Percentiles rank a stretch among this genome's conserved stretches.
These are phyloP conservation scores for Rosa lucieae DNA, from an alignment of 306 rosid species.

Conservation along the genomic window DNA sequence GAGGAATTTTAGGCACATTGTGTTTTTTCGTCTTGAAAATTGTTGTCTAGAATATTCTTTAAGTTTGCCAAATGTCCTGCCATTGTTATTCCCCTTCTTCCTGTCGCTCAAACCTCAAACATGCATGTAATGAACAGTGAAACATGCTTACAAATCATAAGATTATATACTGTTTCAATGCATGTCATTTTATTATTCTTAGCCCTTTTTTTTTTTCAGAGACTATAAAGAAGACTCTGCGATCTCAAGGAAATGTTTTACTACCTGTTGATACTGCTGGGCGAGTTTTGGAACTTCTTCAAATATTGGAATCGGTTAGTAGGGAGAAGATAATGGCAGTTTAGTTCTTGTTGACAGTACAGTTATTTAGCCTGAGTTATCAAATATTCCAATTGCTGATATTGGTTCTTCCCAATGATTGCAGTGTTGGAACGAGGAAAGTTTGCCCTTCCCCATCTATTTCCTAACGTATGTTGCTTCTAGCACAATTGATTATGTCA, in stretches of 20 bases:
- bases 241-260: slow-evolving; percentile 82
- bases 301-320: slow-evolving; percentile 85
- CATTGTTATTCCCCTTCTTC: neutral
- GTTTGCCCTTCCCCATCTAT: slow-evolving; percentile 71
- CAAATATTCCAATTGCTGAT: slow-evolving; percentile 18
- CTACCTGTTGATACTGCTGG: slow-evolving; percentile 92
- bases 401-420: slow-evolving; percentile 33
- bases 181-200: slow-evolving; percentile 27
- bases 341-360: neutral
- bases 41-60: neutral
- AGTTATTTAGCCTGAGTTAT: neutral
- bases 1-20: neutral
- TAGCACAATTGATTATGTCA: slow-evolving; percentile 85
- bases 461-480: slow-evolving; percentile 84
- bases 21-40: neutral
- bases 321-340: slow-evolving; percentile 16
- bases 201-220: slow-evolving; percentile 42
- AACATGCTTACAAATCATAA: neutral
- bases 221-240: slow-evolving; percentile 75
- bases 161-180: neutral
- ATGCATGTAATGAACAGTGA: slow-evolving; percentile 3
- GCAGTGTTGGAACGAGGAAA: slow-evolving; percentile 95
- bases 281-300: slow-evolving; percentile 82
- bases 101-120: slow-evolving; percentile 1
- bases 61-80: neutral